Base-by-base conservation (phyloP, 345 rosid species). In the Jatropha curcas region DNA sequence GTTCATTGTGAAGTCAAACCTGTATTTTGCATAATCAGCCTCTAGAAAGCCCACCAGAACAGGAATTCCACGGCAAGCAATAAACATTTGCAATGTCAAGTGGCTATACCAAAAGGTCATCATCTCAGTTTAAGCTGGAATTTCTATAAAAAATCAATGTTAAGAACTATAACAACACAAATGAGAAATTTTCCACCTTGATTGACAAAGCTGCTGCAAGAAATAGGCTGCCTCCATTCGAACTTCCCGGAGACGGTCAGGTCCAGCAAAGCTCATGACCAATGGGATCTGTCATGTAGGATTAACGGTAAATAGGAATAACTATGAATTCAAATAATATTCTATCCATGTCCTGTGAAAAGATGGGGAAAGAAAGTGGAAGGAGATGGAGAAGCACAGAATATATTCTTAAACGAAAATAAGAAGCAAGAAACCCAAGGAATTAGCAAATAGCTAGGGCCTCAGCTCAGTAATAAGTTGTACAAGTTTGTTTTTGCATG, bases 11-110 rank as follows among this genome's bases (percentile, higher is more conserved):
- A 37, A 41, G 28, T 62, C 88, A 46, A 65, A 93, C 99, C 99
- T 91, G 93, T 82, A 89, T 75, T 85, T 93, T 50, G 99, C 98
- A 79, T 93, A 93, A 83, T 96, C 99, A 57, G 97, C 88, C 86
- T 93, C 98, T 63, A 96, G 84, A 83, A 96, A 96, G 56, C 97
- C 93, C 78, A 91, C 98, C 82, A 96, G 81, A 81, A 93, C 85
- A 52, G 96, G 99, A 74, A 96, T 93, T 74, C 99, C 99, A 52
- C 91, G 85, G 82, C 97, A 93, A 78, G 98, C 91, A 86, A 96
- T 84, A 84, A 96, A 91, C 99, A 93, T 96, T 86, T 96, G 99
- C 86, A 96, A 74, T n/a, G 99, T 93, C 80, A 93, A 86, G 34
- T 92, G 82, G 85, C 99, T 96, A 92, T 72, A 78, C 45, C 71